phyloP scores from a whole-genome alignment of 345 rosid genomes.

The Xanthoceras sorbifolium region DNA sequence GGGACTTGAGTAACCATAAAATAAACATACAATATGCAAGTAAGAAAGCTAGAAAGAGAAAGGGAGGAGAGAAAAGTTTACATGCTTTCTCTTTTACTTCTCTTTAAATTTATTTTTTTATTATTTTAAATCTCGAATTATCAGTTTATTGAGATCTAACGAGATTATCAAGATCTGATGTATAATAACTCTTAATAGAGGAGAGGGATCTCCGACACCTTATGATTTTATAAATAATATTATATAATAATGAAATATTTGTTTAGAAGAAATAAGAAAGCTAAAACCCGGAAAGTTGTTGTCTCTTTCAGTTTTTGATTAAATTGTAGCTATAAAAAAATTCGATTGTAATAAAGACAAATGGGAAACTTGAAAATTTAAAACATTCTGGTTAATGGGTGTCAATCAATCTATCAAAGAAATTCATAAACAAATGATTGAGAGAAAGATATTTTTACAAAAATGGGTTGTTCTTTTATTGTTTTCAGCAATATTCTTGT shows the following conservation, averaged over 20 bases:
- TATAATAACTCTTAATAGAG: too few species aligned
- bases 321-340: background rate
- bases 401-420: slow-evolving; percentile 55
- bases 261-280: background rate
- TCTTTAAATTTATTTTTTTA: too few species aligned
- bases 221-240: too few species aligned
- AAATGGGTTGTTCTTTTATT: slow-evolving; percentile 50
- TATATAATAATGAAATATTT: too few species aligned
- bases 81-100: slow-evolving; percentile 43
- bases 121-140: too few species aligned
- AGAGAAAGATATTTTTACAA: slow-evolving; percentile 36
- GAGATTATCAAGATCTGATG: too few species aligned
- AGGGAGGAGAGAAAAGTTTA: slow-evolving; percentile 39
- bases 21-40: slow-evolving; percentile 40
- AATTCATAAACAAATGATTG: slow-evolving; percentile 66
- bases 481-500: slow-evolving; percentile 59
- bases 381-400: slow-evolving; percentile 52
- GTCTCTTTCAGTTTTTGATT: slow-evolving; percentile 7
- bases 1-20: slow-evolving; percentile 35
- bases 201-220: too few species aligned
- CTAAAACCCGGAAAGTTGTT: slow-evolving; percentile 22
- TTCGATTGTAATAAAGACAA: slow-evolving; percentile 4
- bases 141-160: too few species aligned
- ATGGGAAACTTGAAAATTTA: slow-evolving; percentile 27
- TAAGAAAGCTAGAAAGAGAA: slow-evolving; percentile 31